Evolutionary conservation across 2,329 filamentous ascomycete genomes (phyloP), one percentile per base, ranked within the genome.

Genomic region (Achaetomium macrosporum): DNA sequence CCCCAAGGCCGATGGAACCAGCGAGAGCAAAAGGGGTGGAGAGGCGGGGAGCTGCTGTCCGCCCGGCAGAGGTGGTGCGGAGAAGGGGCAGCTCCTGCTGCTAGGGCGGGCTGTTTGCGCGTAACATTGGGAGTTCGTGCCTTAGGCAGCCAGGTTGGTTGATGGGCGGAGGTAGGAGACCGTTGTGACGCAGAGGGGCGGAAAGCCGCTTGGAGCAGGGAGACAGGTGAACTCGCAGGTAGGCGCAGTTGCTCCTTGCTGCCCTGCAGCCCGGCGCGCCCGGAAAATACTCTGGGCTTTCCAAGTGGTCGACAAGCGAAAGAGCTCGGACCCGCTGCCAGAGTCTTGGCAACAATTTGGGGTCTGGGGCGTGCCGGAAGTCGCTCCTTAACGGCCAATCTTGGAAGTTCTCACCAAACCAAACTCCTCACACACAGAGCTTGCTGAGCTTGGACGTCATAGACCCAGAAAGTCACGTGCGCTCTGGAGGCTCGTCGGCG

Each of bases 11-110:
- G 45, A 52, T 45, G 45, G 47, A 43, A 53, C 51, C 42, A 51
- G 50, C 12, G 50, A 42, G 43, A 51, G 55, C 37, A 35, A 50
- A 56, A 31, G 39, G 45, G 55, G 13, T 43, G 42, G 41, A 47
- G 44, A 33, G 44, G 51, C 36, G 47, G 48, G 51, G 13, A 20
- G 35, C 16, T 33, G 49, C 42, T 20, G 36, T 25, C 49, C 41
- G 42, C 48, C 44, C 49, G 54, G 55, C 55, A 54, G 50, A 42
- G 48, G 29, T 51, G 53, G 47, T 49, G 41, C 33, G 53, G 39
- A 51, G 51, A 53, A 51, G 53, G 53, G 50, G 50, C 43, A 60
- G 58, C 60, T 62, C 55, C 20, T 46, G 41, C 30, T 48, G 37
- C 49, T 42, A 44, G 20, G 53, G 19, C 7, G 37, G 30, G 33